Base-by-base conservation (phyloP, 176 grass and related monocot species). In the Thinopyrum elongatum region DNA sequence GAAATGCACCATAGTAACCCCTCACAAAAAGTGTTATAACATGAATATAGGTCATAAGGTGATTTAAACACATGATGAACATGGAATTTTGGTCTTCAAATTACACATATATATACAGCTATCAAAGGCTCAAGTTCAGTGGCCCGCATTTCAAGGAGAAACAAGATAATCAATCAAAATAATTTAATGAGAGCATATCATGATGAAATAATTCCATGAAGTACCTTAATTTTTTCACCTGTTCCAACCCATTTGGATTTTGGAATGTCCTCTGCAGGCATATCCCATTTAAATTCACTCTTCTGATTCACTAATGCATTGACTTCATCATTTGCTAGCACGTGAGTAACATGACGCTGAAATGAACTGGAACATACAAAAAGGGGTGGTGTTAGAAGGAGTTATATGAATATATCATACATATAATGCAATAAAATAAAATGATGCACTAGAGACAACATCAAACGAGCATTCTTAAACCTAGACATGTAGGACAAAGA, bases 221-320 rank as follows among this genome's bases (percentile, higher is more conserved):
- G 80, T 87, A 86, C 85, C 89, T 90, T 31, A 4, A 87, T 8
- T 41, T 83, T 35, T 79, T 81, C 87, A 71, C 90, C 85, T 60
- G 93, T 92, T 86, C 93, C 93, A 33, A 86, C 61, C 90, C 90
- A 94, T 80, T 92, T 90, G 31, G 85, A 83, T 70, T 70, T 86
- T 65, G 82, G 87, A 74, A 86, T 88, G 41, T 67, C 82, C 59
- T 35, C 82, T 39, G 74, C 87, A 84, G 93, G 85, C 22, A 94
- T 80, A 47, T 90, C 90, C 93, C 93, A 94, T 17, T 83, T 88
- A 86, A 81, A 92, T 90, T 90, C 90, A 68, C 33, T 86, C 41
- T 90, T 87, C 33, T 71, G 68, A 49, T 88, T 83, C 28, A 80
- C 33, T 62, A 92, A 80, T 34, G 30, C 33, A 79, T 80, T 82